Percentiles rank a stretch among this genome's conserved stretches.
These are phyloP conservation scores for Striga hermonthica DNA, from an alignment of 305 asterid species.

Conservation along the genomic window DNA sequence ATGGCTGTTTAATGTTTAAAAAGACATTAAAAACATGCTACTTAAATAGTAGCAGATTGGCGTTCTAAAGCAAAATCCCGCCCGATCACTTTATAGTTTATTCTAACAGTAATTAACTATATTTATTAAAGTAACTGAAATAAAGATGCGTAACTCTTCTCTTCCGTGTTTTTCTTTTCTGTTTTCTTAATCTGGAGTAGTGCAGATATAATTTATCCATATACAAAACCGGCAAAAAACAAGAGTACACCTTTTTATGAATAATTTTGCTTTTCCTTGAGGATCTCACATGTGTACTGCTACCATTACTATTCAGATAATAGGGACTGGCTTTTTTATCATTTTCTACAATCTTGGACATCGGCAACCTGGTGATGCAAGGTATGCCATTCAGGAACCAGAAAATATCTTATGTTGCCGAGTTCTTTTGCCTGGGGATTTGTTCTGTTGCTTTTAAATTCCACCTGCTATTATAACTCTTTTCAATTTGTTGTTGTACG, in stretches of 20 bases:
- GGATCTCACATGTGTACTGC: slow-evolving; percentile 23
- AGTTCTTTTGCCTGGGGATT: background rate
- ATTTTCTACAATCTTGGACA: slow-evolving; percentile 89
- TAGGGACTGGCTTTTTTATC: slow-evolving; percentile 79
- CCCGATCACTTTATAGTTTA: no score
- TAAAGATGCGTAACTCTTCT: no score
- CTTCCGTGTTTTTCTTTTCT: no score
- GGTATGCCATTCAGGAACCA: slow-evolving; percentile 42
- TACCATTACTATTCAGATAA: slow-evolving; percentile 47
- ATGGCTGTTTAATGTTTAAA: background rate
- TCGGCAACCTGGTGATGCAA: slow-evolving; percentile 80
- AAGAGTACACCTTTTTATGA: slow-evolving; percentile 18
- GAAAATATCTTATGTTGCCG: slow-evolving; percentile 17
- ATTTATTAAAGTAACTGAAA: no score
- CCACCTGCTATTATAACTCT: slow-evolving; percentile 2
- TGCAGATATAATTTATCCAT: slow-evolving; percentile 7
- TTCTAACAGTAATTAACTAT: no score
- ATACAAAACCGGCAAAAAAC: slow-evolving; percentile 10
- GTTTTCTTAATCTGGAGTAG: background rate
- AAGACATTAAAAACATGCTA: no score
- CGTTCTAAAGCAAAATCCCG: no score
- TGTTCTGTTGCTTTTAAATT: slow-evolving; percentile 20
- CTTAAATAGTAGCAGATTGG: no score
- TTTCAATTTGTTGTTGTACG: background rate
- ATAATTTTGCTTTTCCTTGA: slow-evolving; percentile 15